Evolutionary conservation across 163 green algal species (phyloP).

Genomic region (Chlorella variabilis): DNA sequence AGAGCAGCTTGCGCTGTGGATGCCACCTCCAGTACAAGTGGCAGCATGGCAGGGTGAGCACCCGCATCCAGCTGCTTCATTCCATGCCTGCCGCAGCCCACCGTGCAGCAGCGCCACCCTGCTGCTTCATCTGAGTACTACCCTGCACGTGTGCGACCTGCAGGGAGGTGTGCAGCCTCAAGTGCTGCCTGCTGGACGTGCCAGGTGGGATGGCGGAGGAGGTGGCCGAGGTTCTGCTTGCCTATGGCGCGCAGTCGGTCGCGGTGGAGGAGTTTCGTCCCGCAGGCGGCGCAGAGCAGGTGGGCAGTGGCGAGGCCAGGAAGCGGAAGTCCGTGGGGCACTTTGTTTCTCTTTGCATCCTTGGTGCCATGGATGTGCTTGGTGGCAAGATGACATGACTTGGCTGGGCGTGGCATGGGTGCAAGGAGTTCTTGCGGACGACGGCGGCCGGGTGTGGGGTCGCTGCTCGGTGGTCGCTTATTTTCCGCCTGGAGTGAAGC

Average conservation of each 20-base stretch:
- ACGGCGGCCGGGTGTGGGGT: slow-evolving; percentile 42
- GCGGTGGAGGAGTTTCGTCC: slow-evolving; percentile 38
- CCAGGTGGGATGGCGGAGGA: slow-evolving; percentile 39
- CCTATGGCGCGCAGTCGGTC: slow-evolving; percentile 36
- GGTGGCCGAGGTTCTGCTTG: slow-evolving; percentile 45
- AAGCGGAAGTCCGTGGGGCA: too few relatives aligned
- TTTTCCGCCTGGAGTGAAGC: slow-evolving; percentile 21
- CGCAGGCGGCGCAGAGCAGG: slow-evolving; percentile 21
- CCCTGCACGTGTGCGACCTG: too few relatives aligned
- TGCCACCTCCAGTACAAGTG: neutral
- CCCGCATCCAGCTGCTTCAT: too few relatives aligned
- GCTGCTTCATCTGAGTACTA: too few relatives aligned
- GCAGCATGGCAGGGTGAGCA: neutral
- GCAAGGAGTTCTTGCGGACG: slow-evolving; percentile 41
- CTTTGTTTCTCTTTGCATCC: too few relatives aligned
- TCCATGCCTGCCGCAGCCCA: too few relatives aligned
- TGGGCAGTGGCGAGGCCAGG: too few relatives aligned
- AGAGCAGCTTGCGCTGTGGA: too few relatives aligned
- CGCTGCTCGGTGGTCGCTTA: slow-evolving; percentile 43
- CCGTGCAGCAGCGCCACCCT: too few relatives aligned
- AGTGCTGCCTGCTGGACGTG: slow-evolving; percentile 28
- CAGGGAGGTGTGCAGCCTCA: slow-evolving; percentile 42
- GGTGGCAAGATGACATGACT: too few relatives aligned
- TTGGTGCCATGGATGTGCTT: too few relatives aligned
- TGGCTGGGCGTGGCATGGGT: too few relatives aligned